phyloP scores from a whole-genome alignment of 2,329 filamentous ascomycete species.

The Lachnellula cervina region DNA sequence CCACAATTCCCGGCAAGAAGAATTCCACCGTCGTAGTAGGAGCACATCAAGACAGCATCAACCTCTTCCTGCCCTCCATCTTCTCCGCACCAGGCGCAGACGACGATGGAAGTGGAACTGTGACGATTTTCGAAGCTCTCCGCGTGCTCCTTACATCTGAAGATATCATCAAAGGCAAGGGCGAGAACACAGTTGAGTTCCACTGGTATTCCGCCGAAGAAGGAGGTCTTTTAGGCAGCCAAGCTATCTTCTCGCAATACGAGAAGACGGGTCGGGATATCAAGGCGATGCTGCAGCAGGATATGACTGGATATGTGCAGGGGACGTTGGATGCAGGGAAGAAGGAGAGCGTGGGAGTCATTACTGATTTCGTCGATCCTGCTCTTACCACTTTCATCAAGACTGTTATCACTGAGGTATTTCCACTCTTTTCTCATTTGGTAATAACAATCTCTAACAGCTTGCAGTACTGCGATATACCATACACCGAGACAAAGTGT shows the following conservation, averaged over 20 bases:
- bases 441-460: slow-evolving; percentile 4
- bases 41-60: slow-evolving; percentile 93
- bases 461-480: slow-evolving; percentile 75
- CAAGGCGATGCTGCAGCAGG: slow-evolving; percentile 96
- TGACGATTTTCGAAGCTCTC: slow-evolving; percentile 91
- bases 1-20: slow-evolving; percentile 79
- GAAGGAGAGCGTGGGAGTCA: slow-evolving; percentile 83
- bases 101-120: slow-evolving; percentile 87
- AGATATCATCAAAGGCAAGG: slow-evolving; percentile 64
- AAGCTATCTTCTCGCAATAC: slow-evolving; percentile 83
- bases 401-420: slow-evolving; percentile 67
- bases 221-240: slow-evolving; percentile 78
- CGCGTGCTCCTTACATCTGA: slow-evolving; percentile 72
- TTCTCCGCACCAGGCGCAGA: slow-evolving; percentile 89
- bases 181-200: slow-evolving; percentile 86
- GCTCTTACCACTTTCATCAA: slow-evolving; percentile 87
- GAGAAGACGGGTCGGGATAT: slow-evolving; percentile 67
- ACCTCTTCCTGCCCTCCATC: slow-evolving; percentile 80
- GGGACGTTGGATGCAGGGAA: slow-evolving; percentile 77
- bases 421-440: neutral
- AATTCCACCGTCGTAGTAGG: slow-evolving; percentile 85
- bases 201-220: slow-evolving; percentile 95
- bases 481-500: slow-evolving; percentile 81
- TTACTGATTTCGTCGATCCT: slow-evolving; percentile 84
- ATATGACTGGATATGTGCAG: slow-evolving; percentile 91